Conservation (phyloP, 805 yeast genomes). For the Yarrowia deformans region DNA sequence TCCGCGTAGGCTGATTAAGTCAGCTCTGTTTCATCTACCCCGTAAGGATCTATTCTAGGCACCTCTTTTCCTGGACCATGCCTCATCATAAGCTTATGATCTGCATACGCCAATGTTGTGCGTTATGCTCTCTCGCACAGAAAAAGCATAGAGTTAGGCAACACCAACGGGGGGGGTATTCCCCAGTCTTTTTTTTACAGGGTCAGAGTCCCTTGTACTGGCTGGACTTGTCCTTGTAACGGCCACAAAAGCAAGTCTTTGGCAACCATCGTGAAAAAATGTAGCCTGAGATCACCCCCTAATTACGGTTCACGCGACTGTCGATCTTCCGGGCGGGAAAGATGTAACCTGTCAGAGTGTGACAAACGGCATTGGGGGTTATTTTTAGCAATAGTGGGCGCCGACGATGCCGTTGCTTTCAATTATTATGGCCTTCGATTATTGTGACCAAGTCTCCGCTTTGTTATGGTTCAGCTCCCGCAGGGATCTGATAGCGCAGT, state of each 20-base stretch:
- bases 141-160: constrained; percentile 18
- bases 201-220: neutral
- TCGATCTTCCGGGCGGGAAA: constrained; percentile 2
- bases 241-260: neutral
- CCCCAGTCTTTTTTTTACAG: constrained; percentile 4
- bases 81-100: constrained; percentile 1
- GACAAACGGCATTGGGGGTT: neutral
- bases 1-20: no score
- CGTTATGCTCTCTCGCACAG: neutral
- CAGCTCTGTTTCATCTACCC: no score
- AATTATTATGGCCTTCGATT: no score
- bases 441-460: neutral
- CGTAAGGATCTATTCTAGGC: no score
- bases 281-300: neutral
- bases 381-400: no score
- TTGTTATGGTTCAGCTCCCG: neutral
- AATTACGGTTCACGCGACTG: constrained; percentile 11
- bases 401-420: neutral
- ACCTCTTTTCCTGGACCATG: neutral
- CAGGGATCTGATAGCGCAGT: constrained; percentile 18
- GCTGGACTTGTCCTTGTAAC: no score
- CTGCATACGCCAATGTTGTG: neutral
- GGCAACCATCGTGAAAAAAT: neutral
- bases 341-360: neutral
- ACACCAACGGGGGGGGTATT: neutral